Evolutionary conservation across 805 yeast genomes (phyloP).

Genomic region (Monosporozyma unispora): DNA sequence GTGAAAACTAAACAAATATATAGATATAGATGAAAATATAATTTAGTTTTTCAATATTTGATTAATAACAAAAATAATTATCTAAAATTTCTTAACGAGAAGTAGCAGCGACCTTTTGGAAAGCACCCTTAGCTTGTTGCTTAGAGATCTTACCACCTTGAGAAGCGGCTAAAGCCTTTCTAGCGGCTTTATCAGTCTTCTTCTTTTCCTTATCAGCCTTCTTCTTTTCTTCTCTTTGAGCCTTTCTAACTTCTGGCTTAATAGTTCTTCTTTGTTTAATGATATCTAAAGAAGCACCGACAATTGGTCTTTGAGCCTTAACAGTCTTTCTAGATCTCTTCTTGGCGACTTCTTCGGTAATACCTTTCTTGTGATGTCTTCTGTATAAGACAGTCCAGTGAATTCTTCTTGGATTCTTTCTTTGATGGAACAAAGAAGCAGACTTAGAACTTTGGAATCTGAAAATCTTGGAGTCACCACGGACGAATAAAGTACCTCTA

Average conservation of each 20-base stretch:
- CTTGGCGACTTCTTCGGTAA: conserved; percentile 95
- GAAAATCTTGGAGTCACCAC: conserved; percentile 99
- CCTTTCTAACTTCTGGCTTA: conserved; percentile 97
- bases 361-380: conserved; percentile 99
- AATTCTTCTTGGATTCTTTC: conserved; percentile 99
- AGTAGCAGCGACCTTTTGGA: conserved; percentile 93
- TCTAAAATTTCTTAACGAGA: conserved; percentile 70
- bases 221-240: conserved; percentile 87
- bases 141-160: conserved; percentile 76
- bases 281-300: conserved; percentile 97
- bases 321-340: conserved; percentile 96
- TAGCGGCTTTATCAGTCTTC: conserved; percentile 87
- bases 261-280: conserved; percentile 95
- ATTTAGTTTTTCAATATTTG: too few species aligned
- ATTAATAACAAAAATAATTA: not conserved
- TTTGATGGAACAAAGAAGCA: conserved; percentile 96
- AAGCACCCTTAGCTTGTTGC: conserved; percentile 97
- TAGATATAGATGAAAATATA: not conserved
- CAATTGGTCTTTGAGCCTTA: conserved; percentile 98
- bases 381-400: conserved; percentile 99
- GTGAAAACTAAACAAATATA: too few species aligned
- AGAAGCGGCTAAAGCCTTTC: conserved; percentile 82
- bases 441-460: conserved; percentile 98
- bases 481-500: conserved; percentile 97
- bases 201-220: conserved; percentile 76